These are phyloP conservation scores for Chlorella sp. DNA, from an alignment of 139 green algal genomes.

Conservation along the genomic window DNA sequence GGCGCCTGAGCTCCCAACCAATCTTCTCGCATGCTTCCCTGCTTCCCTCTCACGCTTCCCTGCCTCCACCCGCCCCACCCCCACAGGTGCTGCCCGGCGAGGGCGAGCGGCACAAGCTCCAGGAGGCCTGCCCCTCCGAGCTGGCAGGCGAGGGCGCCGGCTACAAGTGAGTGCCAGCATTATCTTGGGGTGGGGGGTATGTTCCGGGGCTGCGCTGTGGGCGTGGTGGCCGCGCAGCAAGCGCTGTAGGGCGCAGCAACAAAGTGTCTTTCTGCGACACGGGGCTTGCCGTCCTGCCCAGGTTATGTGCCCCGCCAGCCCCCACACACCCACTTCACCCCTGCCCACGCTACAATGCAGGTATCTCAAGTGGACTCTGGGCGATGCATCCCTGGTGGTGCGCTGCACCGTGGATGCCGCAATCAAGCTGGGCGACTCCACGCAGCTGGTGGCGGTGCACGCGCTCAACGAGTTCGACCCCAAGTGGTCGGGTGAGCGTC, in stretches of 20 bases:
- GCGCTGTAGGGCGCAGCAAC: too few relatives aligned
- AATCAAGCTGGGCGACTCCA: constrained; percentile 54
- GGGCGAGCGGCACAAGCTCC: not conserved
- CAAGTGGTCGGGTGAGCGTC: constrained; percentile 41
- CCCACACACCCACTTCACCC: not conserved
- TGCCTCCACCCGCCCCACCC: not conserved
- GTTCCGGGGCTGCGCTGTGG: too few relatives aligned
- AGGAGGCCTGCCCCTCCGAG: not conserved
- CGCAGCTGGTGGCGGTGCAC: constrained; percentile 86
- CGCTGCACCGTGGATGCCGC: constrained; percentile 93
- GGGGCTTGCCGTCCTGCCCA: too few relatives aligned
- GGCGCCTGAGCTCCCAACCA: too few relatives aligned
- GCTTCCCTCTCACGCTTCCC: too few relatives aligned
- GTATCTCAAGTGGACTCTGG: constrained; percentile 88
- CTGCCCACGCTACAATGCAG: constrained; percentile 26
- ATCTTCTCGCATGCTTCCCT: too few relatives aligned
- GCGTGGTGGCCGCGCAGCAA: not conserved
- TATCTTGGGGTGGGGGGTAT: too few relatives aligned
- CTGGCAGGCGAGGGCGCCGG: not conserved
- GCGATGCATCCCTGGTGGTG: constrained; percentile 80
- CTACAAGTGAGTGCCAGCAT: constrained; percentile 22
- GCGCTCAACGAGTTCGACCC: constrained; percentile 97
- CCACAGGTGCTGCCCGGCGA: not conserved
- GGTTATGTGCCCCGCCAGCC: not conserved
- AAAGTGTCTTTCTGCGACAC: too few relatives aligned